Conservation (phyloP, 257 asterid species). For the Solanum pimpinellifolium region DNA sequence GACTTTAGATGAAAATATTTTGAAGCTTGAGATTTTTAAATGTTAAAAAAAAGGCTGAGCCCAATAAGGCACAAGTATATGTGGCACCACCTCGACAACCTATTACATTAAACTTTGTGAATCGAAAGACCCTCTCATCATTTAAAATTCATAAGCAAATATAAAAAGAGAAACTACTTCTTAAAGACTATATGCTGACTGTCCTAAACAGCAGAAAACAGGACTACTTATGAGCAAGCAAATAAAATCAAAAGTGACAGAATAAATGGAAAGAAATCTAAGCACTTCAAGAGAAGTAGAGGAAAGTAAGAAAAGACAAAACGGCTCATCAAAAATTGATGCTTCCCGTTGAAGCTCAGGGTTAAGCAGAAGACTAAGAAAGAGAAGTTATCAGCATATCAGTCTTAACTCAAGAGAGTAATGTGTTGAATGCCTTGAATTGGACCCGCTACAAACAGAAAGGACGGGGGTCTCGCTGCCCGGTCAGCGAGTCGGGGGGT, state of each 20-base stretch:
- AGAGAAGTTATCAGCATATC: not conserved
- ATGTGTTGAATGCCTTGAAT: too few species aligned
- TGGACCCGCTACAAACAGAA: too few species aligned
- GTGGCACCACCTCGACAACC: not conserved
- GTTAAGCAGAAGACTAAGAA: conserved; percentile 73
- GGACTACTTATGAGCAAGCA: not conserved
- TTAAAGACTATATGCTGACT: not conserved
- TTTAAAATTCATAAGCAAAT: not conserved
- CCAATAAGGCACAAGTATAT: not conserved
- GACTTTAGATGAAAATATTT: not conserved
- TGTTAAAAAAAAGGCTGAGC: not conserved
- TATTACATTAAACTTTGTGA: not conserved
- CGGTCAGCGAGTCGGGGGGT: too few species aligned
- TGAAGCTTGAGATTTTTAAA: not conserved
- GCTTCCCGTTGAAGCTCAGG: conserved; percentile 89
- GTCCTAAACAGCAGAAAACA: not conserved
- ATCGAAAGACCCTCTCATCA: not conserved
- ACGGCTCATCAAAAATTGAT: conserved; percentile 92
- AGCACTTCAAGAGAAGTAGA: not conserved
- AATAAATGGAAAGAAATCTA: not conserved
- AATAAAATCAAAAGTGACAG: not conserved
- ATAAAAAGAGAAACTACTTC: not conserved
- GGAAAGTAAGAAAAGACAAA: conserved; percentile 24
- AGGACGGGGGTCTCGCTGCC: too few species aligned
- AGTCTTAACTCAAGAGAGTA: not conserved